Conservation (phyloP, 441 rosid genomes). For the Mallotus repandus region DNA sequence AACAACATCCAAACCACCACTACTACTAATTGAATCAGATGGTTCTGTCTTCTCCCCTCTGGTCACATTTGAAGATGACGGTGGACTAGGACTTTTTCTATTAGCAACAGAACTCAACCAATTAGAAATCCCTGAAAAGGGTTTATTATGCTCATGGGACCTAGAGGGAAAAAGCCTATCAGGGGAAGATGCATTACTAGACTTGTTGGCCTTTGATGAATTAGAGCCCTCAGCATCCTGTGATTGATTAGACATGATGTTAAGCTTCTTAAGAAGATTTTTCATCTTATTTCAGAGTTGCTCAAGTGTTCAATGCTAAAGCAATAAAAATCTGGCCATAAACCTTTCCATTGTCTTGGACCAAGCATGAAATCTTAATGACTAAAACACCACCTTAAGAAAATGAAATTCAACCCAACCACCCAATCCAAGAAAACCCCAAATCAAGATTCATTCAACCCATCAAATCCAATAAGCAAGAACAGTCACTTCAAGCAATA, state of each 20-base stretch:
- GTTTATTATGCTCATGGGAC: slow-evolving; percentile 55
- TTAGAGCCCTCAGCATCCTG: slow-evolving; percentile 62
- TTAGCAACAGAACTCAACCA: slow-evolving; percentile 81
- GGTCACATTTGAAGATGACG: slow-evolving; percentile 58
- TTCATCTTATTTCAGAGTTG: slow-evolving; percentile 59
- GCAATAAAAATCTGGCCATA: slow-evolving; percentile 53
- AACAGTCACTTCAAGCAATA: slow-evolving; percentile 41
- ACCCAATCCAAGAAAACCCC: slow-evolving; percentile 17
- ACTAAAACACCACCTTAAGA: slow-evolving; percentile 15
- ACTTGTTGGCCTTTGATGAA: slow-evolving; percentile 55
- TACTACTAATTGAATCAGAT: slow-evolving; percentile 38
- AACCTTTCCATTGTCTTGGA: slow-evolving; percentile 70
- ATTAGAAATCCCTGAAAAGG: slow-evolving; percentile 71
- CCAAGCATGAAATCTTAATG: slow-evolving; percentile 55
- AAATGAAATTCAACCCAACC: slow-evolving; percentile 16
- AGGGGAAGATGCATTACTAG: slow-evolving; percentile 39
- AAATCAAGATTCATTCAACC: slow-evolving; percentile 19
- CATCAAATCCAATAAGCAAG: slow-evolving; percentile 32
- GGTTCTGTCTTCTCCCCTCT: slow-evolving; percentile 45
- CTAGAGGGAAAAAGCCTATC: slow-evolving; percentile 36
- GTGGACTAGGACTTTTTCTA: slow-evolving; percentile 64
- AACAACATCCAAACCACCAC: slow-evolving; percentile 46
- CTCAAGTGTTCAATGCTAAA: slow-evolving; percentile 40
- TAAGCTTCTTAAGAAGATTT: slow-evolving; percentile 85
- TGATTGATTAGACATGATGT: slow-evolving; percentile 61